Evolutionary conservation across 768 basidiomycete genomes (phyloP), one percentile per base, ranked within the genome.

Genomic region (Auricularia sp.): DNA sequence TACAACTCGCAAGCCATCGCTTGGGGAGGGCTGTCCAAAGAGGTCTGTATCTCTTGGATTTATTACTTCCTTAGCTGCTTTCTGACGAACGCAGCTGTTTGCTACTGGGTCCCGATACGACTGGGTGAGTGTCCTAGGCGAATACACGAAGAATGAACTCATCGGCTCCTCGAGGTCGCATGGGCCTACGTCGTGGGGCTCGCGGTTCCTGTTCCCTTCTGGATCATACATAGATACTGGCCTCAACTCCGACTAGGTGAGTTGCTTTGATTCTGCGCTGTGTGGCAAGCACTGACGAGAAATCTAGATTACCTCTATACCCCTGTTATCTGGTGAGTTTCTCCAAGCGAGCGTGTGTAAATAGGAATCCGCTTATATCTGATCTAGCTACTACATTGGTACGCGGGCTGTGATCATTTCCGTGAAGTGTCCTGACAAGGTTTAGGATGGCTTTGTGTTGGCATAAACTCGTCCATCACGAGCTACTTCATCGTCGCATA

Each of bases 1-100:
- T 82, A 78, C 69, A 83, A 83, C 66, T 79, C 78, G 14, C 80
- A 81, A 69, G 84, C 83, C 6, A 77, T 84, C 33, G 78, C 80
- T 3, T 84, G 81, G 80, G 82, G 83, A 47, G 83, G 78, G 2
- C 77, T 85, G 34, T 80, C 79, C 18, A 77, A 79, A 43, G 71
- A 51, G 47, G 47, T 51, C 6, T 18, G 47, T 29, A 29, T 29
- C 21, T 18, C 18, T 51, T 51, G 18, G 1, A 5, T 18, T 18
- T 16, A 3, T 16, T 1, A 1, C 10, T 29, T 4, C 11, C 6
- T 51, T 18, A 18, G 18, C 7, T 5, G 6, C 16, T 5, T 51
- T 14, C 18, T 18, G 47, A 51, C 16, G 8, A 16, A 10, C 21
- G 18, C 47, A 75, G 61, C 74, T 83, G 3, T 84, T 80, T 66